phyloP scores from a whole-genome alignment of 1,139 yeast genomes.

The Sugiyamaella xylanicola region DNA sequence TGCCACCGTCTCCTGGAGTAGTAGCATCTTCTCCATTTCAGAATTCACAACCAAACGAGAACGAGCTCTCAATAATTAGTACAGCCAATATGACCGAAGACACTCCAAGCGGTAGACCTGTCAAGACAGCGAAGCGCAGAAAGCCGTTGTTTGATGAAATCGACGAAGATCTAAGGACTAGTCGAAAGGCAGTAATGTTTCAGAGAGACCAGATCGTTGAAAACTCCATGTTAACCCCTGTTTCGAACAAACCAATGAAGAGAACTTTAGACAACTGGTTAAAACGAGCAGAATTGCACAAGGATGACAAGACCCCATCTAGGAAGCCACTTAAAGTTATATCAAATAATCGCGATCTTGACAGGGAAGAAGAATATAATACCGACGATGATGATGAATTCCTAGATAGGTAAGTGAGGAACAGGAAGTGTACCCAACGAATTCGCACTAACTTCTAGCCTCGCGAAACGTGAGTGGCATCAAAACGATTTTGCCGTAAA shows the following conservation, averaged over 20 bases:
- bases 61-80: too few relatives aligned
- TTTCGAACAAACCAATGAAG: constrained; percentile 4
- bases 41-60: too few relatives aligned
- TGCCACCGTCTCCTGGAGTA: constrained; percentile 3
- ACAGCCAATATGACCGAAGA: neutral
- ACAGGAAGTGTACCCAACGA: too few relatives aligned
- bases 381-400: constrained; percentile 16
- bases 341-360: neutral
- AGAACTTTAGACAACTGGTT: constrained; percentile 18
- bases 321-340: constrained; percentile 14
- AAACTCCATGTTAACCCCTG: constrained; percentile 14
- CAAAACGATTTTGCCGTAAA: constrained; percentile 36
- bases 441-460: constrained; percentile 14
- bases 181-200: constrained; percentile 24
- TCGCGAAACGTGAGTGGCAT: constrained; percentile 29
- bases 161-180: constrained; percentile 27
- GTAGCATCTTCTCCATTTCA: neutral
- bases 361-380: constrained; percentile 4
- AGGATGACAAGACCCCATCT: constrained; percentile 16
- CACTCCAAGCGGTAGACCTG: constrained; percentile 1
- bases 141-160: constrained; percentile 25
- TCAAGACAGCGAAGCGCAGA: constrained; percentile 9
- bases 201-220: constrained; percentile 10
- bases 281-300: constrained; percentile 6
- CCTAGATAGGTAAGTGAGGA: constrained; percentile 6